Conservation (phyloP, 495 filamentous ascomycete species). For the Clavariopsis aquatica region DNA sequence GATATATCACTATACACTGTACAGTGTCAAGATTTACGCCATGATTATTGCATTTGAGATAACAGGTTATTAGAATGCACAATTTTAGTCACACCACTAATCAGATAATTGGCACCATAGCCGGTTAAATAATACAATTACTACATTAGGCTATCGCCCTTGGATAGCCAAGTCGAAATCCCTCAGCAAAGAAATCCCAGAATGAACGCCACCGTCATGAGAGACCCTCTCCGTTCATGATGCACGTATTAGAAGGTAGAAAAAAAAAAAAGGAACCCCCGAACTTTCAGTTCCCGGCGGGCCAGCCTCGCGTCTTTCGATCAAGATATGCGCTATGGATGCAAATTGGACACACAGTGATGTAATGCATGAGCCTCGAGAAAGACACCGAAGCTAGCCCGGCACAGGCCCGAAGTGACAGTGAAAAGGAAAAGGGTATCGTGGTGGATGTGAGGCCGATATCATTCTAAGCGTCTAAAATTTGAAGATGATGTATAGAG, state of each 20-base stretch:
- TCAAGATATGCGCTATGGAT: not conserved
- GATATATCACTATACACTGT: too few relatives aligned
- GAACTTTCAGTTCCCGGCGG: not conserved
- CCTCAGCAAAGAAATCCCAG: not conserved
- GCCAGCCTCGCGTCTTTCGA: not conserved
- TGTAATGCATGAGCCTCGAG: not conserved
- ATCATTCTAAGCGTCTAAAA: constrained; percentile 43
- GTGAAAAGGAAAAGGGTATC: constrained; percentile 35
- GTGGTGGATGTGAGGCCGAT: constrained; percentile 11
- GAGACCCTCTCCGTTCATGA: not conserved
- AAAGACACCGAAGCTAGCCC: not conserved
- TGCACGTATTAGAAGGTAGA: not conserved
- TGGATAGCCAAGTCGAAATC: not conserved
- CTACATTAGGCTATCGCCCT: not conserved
- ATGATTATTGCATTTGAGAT: too few relatives aligned
- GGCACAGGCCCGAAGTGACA: not conserved
- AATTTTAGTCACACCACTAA: too few relatives aligned
- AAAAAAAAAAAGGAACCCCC: not conserved
- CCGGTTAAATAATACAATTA: too few relatives aligned
- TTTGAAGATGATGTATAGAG: constrained; percentile 56
- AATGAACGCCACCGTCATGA: not conserved
- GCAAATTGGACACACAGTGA: not conserved
- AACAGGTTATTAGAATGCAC: too few relatives aligned
- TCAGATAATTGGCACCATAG: too few relatives aligned
- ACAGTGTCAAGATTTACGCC: too few relatives aligned